These are phyloP conservation scores for Chara braunii DNA, from an alignment of 139 green algal genomes.

Conservation along the genomic window DNA sequence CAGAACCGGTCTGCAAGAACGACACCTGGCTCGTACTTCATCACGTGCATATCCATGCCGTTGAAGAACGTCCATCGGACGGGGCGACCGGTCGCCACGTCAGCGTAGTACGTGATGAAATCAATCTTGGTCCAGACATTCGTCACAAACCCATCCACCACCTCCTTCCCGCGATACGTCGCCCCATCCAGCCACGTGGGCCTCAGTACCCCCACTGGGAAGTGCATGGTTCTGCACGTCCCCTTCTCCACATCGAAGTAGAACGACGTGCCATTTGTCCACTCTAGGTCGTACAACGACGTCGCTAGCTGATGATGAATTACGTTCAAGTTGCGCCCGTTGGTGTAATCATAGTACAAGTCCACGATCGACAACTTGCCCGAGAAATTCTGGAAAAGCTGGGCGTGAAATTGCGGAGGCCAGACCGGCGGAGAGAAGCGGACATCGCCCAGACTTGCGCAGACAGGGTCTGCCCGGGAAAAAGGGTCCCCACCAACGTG, in stretches of 20 bases:
- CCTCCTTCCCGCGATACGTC: conserved; percentile 3
- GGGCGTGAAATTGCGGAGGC: conserved; percentile 12
- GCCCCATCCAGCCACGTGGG: conserved; percentile 21
- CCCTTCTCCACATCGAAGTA: conserved; percentile 19
- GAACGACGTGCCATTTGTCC: conserved; percentile 32
- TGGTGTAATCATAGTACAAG: conserved; percentile 23
- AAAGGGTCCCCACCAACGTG: too few species aligned
- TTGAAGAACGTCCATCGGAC: not conserved
- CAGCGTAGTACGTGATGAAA: conserved; percentile 35
- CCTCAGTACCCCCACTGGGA: conserved; percentile 22
- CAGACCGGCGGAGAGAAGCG: conserved; percentile 12
- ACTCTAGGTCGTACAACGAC: conserved; percentile 30
- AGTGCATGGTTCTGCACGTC: not conserved
- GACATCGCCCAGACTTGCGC: too few species aligned
- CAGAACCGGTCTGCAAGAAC: not conserved
- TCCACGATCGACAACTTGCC: conserved; percentile 16
- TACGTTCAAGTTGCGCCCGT: conserved; percentile 24
- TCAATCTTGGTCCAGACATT: conserved; percentile 30
- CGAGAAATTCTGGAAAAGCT: conserved; percentile 21
- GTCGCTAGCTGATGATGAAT: conserved; percentile 14
- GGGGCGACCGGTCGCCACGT: conserved; percentile 3
- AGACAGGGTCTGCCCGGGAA: too few species aligned
- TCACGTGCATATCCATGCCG: not conserved
- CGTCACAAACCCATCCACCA: conserved; percentile 22
- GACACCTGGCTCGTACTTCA: not conserved